Base-by-base conservation (phyloP, 768 basidiomycete genomes). In the Tephrocybe sp. region DNA sequence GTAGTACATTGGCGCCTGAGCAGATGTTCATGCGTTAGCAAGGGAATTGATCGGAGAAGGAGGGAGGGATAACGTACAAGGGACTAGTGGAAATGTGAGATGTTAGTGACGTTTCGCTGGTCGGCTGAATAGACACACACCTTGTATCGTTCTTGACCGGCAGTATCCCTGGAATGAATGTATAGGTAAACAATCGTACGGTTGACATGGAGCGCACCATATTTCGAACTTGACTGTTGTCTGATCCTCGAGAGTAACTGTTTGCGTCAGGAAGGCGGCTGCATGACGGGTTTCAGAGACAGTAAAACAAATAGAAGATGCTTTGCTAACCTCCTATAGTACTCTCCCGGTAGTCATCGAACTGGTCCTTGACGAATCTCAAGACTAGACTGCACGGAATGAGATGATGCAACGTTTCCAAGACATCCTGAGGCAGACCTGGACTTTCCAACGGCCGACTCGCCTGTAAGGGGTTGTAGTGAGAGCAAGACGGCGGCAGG, bases 241-340 rank as follows among this genome's bases (percentile, higher is more conserved):
- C 55, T 86, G 83, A 64, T 94, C 88, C 40, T 94, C 88, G 33
- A 97, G 78, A 11, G 84, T 86, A 25, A 98, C 91, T 3, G 94
- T 97, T 69, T 98, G 95, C n/a, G 97, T 97, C 57, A 99, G 69
- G 78, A 99, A 99, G 29, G 95, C 95, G 52, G 95, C 95, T 92
- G 60, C 21, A 33, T 24, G 49, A 34, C 50, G 45, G 39, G 43
- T 59, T 45, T 58, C 57, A 53, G 31, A 57, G 27, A 34, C 33
- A 33, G 8, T 16, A 37, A 21, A 24, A 29, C 31, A n/a, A 7
- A 25, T 25, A 31, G 37, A 50, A 21, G 40, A 13, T 19, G 56
- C 61, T 29, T 49, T 55, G 46, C 68, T 43, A 21, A 86, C 91
- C 89, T 64, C 92, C 91, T 57, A 94, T 94, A 19, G 92, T 95